These are phyloP conservation scores for Sonneratia caseolaris DNA, from an alignment of 345 rosid species.

Conservation along the genomic window DNA sequence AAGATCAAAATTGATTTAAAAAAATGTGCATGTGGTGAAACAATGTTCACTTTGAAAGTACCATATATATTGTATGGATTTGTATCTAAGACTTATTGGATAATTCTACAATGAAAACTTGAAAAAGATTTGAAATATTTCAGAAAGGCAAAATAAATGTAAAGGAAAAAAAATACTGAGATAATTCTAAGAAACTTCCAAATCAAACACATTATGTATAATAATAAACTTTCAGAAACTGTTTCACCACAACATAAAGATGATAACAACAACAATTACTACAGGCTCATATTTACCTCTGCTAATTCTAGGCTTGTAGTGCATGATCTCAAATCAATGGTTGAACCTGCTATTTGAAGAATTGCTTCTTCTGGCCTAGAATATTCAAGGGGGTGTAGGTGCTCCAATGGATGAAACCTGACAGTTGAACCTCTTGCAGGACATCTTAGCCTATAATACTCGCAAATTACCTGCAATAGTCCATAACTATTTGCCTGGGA, in stretches of 20 bases:
- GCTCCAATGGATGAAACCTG: conserved; percentile 80
- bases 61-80: too few relatives aligned
- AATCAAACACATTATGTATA: too few relatives aligned
- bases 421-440: conserved; percentile 69
- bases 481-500: conserved; percentile 72
- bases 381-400: conserved; percentile 77
- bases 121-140: too few relatives aligned
- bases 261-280: background rate
- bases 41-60: too few relatives aligned
- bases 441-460: conserved; percentile 51
- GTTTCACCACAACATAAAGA: background rate
- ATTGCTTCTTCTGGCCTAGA: conserved; percentile 54
- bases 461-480: conserved; percentile 67
- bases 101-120: too few relatives aligned
- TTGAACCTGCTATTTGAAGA: conserved; percentile 52
- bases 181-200: too few relatives aligned
- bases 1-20: too few relatives aligned
- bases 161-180: too few relatives aligned
- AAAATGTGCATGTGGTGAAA: too few relatives aligned
- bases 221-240: too few relatives aligned
- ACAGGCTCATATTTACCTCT: conserved; percentile 43
- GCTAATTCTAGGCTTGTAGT: conserved; percentile 59
- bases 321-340: conserved; percentile 59
- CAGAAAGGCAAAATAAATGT: too few relatives aligned
- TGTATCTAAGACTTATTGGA: too few relatives aligned